phyloP scores from a whole-genome alignment of 257 asterid genomes.

The Petunia axillaris region DNA sequence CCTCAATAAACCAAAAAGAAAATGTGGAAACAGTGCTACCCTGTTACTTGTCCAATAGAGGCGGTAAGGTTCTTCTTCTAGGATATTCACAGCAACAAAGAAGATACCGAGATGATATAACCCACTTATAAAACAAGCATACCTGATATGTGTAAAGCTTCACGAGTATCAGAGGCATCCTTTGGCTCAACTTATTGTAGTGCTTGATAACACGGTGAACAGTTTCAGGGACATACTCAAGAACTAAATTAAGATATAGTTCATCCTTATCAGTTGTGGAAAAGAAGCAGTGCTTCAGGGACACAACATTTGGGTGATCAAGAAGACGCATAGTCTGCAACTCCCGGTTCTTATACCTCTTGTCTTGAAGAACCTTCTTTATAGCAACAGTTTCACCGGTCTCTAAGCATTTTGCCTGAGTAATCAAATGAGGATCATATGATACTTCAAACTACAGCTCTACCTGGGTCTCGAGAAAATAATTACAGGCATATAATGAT shows the following conservation, averaged over 20 bases:
- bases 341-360: slow-evolving; percentile 89
- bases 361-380: slow-evolving; percentile 76
- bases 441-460: not conserved
- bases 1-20: too few relatives aligned
- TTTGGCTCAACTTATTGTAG: slow-evolving; percentile 79
- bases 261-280: slow-evolving; percentile 93
- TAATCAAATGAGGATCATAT: slow-evolving; percentile 33
- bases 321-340: slow-evolving; percentile 91
- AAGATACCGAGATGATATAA: too few relatives aligned
- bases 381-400: too few relatives aligned
- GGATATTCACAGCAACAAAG: too few relatives aligned
- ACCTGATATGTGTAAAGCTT: slow-evolving; percentile 90
- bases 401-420: slow-evolving; percentile 69
- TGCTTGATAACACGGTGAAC: slow-evolving; percentile 86
- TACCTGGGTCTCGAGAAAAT: not conserved
- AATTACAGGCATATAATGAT: not conserved
- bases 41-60: too few relatives aligned
- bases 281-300: slow-evolving; percentile 90
- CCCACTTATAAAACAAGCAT: not conserved
- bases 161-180: slow-evolving; percentile 81
- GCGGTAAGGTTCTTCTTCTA: too few relatives aligned
- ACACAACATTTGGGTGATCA: slow-evolving; percentile 89
- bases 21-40: too few relatives aligned
- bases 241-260: slow-evolving; percentile 82
- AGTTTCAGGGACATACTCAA: slow-evolving; percentile 93